These are phyloP conservation scores for Dothistroma septosporum DNA, from an alignment of 2,329 filamentous ascomycete species.

Conservation along the genomic window DNA sequence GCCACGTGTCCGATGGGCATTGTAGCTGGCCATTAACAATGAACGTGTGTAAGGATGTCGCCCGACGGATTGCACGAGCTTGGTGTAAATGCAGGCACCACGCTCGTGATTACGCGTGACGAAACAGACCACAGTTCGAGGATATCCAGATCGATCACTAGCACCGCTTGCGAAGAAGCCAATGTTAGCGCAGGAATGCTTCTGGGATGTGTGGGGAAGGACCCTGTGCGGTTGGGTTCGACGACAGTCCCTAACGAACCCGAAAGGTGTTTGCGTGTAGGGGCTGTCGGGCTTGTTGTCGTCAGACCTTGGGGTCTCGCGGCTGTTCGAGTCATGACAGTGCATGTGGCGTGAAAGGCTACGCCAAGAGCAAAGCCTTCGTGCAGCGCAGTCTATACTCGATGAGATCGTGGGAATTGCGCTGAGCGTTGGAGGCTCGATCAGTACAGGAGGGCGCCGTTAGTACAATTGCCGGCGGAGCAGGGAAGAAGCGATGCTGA, in stretches of 20 bases:
- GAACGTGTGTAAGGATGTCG: background rate
- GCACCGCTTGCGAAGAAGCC: background rate
- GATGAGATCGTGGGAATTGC: background rate
- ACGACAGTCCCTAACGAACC: background rate
- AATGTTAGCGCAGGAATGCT: background rate
- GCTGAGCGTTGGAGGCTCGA: background rate
- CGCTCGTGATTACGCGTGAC: background rate
- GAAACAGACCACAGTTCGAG: background rate
- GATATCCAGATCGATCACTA: background rate
- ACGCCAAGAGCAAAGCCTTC: background rate
- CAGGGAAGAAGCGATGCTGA: background rate
- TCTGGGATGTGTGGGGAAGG: background rate
- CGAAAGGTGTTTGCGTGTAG: background rate
- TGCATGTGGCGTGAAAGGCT: background rate
- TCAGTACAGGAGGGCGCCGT: background rate
- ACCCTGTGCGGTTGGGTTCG: background rate
- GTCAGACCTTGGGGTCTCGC: background rate
- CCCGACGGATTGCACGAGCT: background rate
- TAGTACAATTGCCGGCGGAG: background rate
- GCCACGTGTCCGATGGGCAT: background rate
- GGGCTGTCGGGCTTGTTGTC: background rate
- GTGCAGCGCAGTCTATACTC: background rate
- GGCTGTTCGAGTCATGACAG: background rate
- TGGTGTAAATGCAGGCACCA: background rate
- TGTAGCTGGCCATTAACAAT: background rate